These are phyloP conservation scores for Alternaria alternata DNA, from an alignment of 2,329 filamentous ascomycete species.

Conservation along the genomic window DNA sequence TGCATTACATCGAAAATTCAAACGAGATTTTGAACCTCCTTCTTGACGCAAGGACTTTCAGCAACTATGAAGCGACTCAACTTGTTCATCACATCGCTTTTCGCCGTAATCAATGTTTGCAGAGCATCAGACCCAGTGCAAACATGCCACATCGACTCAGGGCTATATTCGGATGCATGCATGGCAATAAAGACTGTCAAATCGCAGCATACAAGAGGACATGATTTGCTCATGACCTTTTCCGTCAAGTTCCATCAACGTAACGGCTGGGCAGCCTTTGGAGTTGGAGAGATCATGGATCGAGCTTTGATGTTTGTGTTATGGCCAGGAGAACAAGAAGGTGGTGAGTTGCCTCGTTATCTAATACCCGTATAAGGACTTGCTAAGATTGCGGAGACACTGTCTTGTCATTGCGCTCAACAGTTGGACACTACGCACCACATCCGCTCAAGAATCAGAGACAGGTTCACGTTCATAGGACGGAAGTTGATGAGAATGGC, in stretches of 20 bases:
- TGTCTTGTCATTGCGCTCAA: background rate
- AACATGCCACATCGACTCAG: conserved; percentile 8
- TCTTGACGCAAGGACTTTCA: background rate
- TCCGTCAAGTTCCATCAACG: background rate
- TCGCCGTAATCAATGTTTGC: conserved; percentile 1
- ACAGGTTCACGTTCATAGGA: background rate
- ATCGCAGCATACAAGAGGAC: background rate
- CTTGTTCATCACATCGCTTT: background rate
- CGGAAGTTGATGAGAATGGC: conserved; percentile 7
- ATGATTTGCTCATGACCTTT: background rate
- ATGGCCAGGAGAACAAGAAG: background rate
- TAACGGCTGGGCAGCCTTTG: background rate
- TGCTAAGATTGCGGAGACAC: background rate
- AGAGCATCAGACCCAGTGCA: conserved; percentile 9
- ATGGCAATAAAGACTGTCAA: background rate
- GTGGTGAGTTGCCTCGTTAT: background rate
- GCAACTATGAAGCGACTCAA: background rate
- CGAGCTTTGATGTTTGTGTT: background rate
- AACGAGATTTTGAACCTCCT: background rate
- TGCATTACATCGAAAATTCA: background rate
- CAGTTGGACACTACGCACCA: background rate
- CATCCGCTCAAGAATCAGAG: background rate
- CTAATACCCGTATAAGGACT: background rate
- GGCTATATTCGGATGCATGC: background rate
- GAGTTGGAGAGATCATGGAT: background rate